Base-by-base conservation (phyloP, 495 filamentous ascomycete species). In the Penicillium coffeae region DNA sequence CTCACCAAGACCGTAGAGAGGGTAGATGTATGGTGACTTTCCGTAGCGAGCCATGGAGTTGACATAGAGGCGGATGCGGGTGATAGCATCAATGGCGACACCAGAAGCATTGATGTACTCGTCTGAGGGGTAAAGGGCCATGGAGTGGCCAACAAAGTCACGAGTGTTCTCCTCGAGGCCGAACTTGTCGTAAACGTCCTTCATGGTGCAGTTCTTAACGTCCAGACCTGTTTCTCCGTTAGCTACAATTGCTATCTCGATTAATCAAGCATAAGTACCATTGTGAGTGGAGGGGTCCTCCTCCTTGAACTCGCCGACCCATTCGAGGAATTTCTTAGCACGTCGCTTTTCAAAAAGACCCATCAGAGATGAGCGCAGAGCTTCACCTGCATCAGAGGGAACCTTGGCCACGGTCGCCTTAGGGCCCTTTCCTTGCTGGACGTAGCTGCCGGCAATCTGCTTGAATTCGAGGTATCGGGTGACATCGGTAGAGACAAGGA, bases 21-120 rank as follows among this genome's bases (percentile, higher is more conserved):
- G 93, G 75, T 97, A 99, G 73, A 99, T 97, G 73, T 99, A 99
- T 13, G 93, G 93, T 15, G 91, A 96, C 72, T 96, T 97, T 65
- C 93, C 93, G 71, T 97, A 97, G 51, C 94, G 85, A 30, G 93
- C 90, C 77, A 99, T 95, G 20, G 89, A 95, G 76, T 95, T 96
- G 57, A 92, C 93, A 70, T 99, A 99, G 43, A 99, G 79, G 52
- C 89, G 84, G 65, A 97, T 95, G 52, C 90, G 90, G 66, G 88
- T 82, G 62, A 97, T 89, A 42, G 89, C 83, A 61, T 96, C 93
- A 56, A 86, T 80, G 36, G 93, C 90, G 56, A 69, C 67, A 51
- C 91, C 91, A 9, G 74, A 69, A 48, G 77, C 65, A 56, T 78
- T 83, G 58, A 95, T 83, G 68, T 97, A 96, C 37, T 81, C 79